Evolutionary conservation across 768 basidiomycete genomes (phyloP).

Genomic region (Daedaleopsis nitida): DNA sequence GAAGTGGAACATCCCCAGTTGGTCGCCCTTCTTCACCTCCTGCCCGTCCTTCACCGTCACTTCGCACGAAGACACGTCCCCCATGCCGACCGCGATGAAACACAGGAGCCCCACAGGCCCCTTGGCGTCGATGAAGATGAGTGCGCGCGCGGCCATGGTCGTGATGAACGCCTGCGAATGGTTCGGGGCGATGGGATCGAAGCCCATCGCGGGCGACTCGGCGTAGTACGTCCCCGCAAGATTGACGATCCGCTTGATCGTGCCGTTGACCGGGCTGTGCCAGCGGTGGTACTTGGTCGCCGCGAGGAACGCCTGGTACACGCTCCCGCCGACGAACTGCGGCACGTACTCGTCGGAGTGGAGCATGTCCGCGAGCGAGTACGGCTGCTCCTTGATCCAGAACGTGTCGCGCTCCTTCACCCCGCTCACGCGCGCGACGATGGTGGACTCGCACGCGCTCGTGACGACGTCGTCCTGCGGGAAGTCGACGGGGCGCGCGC

Average conservation of each 20-base stretch:
- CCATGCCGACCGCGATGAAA: constrained; percentile 61
- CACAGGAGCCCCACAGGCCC: constrained; percentile 57
- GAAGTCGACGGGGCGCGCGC: constrained; percentile 14
- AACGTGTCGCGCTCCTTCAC: constrained; percentile 49
- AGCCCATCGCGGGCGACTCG: constrained; percentile 30
- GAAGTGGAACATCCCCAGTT: constrained; percentile 66
- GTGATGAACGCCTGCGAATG: constrained; percentile 45
- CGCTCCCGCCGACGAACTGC: constrained; percentile 50
- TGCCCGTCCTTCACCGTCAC: constrained; percentile 50
- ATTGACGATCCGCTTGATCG: constrained; percentile 39
- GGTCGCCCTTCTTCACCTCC: constrained; percentile 52
- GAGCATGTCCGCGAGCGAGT: constrained; percentile 61
- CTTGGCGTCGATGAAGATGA: constrained; percentile 59
- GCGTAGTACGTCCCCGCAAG: constrained; percentile 57
- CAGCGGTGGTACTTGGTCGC: constrained; percentile 62
- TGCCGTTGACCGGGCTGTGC: constrained; percentile 58
- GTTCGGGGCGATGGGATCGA: constrained; percentile 25
- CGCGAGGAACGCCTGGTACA: constrained; percentile 61
- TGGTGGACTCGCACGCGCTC: constrained; percentile 55
- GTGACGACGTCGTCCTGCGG: constrained; percentile 33
- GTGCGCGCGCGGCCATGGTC: constrained; percentile 46
- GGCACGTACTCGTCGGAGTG: constrained; percentile 39
- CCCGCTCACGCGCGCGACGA: constrained; percentile 43
- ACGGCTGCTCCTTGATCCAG: constrained; percentile 64
- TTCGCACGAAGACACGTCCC: constrained; percentile 62